Base-by-base conservation (phyloP, 805 yeast species). In the Kregervanrija pseudodelftensis region DNA sequence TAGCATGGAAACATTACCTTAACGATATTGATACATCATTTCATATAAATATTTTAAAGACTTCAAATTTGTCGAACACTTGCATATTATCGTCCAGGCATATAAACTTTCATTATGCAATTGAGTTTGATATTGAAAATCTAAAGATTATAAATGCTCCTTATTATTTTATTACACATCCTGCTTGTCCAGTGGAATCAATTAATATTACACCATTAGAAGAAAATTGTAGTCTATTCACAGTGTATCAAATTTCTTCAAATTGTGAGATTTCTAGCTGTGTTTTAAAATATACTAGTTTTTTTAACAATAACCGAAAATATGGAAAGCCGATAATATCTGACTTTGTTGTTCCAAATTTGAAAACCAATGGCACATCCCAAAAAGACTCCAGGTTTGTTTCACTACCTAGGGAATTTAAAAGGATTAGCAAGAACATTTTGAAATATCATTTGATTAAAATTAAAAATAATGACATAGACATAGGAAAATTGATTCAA, bases 1-100 rank as follows among this genome's bases (percentile, higher is more conserved):
- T 87, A 1, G 74, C 90, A 0, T 85, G 95, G 90, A 82, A 80
- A 48, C 96, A 88, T 60, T 75, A 65, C 48, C 60, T 84, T 16
- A 71, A 73, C 37, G 68, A 73, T 8, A 50, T 58, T 1, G 95
- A 86, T 52, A 72, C 74, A 1, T 70, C 86, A 0, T 52, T 80
- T 44, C 64, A 58, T 42, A 45, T 83, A 43, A 50, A 58, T 2
- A 56, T 71, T 2, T 14, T 36, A 1, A 35, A 38, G 14, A 17
- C 31, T 2, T 37, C 45, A n/a, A 37, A 31, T 41, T 40, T 40
- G 17, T 16, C 41, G 11, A 53, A 47, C 30, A 33, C 54, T 3
- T 66, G 69, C 45, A 28, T 58, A 15, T 48, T 69, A 1, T 53
- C 59, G 33, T 68, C 73, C 0, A 52, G 50, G 38, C 41, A 45